Conservation (phyloP, 2,329 filamentous ascomycete genomes). For the Bertia moriformis region DNA sequence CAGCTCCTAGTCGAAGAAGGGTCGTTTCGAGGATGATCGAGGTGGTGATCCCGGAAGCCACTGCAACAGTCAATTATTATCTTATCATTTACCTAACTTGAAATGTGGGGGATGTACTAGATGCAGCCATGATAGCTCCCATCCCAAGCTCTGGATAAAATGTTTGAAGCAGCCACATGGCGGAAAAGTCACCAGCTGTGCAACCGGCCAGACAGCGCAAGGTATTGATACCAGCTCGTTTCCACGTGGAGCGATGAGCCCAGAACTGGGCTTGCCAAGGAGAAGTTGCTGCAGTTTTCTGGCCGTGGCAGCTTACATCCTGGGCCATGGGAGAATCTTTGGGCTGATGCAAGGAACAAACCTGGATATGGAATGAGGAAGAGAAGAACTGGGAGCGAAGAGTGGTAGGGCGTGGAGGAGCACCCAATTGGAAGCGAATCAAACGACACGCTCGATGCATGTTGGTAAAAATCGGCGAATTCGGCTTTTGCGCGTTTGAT, state of each 20-base stretch:
- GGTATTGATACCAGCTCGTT: slow-evolving; percentile 35
- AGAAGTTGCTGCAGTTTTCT: background rate
- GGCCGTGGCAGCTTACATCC: background rate
- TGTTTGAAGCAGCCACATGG: slow-evolving; percentile 37
- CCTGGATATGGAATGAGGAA: no score
- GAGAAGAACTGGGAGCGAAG: no score
- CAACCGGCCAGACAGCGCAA: slow-evolving; percentile 38
- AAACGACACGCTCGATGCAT: no score
- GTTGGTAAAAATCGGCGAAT: no score
- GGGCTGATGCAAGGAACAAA: no score
- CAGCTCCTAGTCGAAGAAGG: slow-evolving; percentile 29
- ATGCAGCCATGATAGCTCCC: slow-evolving; percentile 31
- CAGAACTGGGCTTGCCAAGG: slow-evolving; percentile 14
- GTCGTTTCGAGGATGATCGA: slow-evolving; percentile 36
- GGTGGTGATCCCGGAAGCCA: slow-evolving; percentile 32
- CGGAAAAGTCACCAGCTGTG: slow-evolving; percentile 37
- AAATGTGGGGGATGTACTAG: slow-evolving; percentile 23
- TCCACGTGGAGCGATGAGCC: slow-evolving; percentile 22
- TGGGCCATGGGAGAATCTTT: background rate
- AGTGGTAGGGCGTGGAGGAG: no score
- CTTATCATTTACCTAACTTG: no score
- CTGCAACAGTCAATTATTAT: slow-evolving; percentile 12
- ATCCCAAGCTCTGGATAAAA: slow-evolving; percentile 29
- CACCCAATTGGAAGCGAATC: no score
- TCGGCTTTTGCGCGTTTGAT: no score